A percentile compares a stretch with the other conserved stretches of the same genome.
phyloP scores from a whole-genome alignment of 164 flowering plant species.

The Warburgia ugandensis region DNA sequence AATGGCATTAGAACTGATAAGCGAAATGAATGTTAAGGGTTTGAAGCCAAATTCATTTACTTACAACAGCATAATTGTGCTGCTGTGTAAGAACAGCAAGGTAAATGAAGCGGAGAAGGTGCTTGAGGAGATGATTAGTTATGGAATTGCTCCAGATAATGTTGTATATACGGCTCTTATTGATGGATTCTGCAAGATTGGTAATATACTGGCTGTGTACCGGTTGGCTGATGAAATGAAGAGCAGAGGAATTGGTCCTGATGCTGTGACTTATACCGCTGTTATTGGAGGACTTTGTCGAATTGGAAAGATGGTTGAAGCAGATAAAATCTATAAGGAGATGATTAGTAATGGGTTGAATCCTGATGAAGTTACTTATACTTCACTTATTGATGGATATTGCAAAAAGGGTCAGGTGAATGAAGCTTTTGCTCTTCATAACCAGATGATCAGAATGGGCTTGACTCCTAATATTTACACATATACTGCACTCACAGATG shows the following conservation, averaged over 20 bases:
- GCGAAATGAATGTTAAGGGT: conserved; percentile 31
- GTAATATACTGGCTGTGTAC: conserved; percentile 37
- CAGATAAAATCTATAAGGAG: conserved; percentile 34
- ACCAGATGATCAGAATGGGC: conserved; percentile 21
- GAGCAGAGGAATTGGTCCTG: conserved; percentile 29
- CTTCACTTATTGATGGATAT: conserved; percentile 30
- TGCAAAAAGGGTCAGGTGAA: conserved; percentile 25
- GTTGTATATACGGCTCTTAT: conserved; percentile 44
- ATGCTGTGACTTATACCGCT: conserved; percentile 38
- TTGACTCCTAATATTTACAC: conserved; percentile 26
- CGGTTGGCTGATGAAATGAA: conserved; percentile 37
- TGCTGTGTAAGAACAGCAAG: conserved; percentile 25
- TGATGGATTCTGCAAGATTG: conserved; percentile 39
- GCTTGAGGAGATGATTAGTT: conserved; percentile 43
- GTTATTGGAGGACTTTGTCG: conserved; percentile 48
- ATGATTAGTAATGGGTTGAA: conserved; percentile 38
- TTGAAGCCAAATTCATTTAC: conserved; percentile 41
- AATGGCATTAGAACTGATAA: conserved; percentile 34
- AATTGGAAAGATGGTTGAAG: conserved; percentile 43
- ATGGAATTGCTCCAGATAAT: conserved; percentile 35
- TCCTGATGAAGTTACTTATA: conserved; percentile 27
- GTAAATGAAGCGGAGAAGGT: conserved; percentile 37
- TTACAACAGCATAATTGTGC: conserved; percentile 37
- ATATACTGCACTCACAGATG: conserved; percentile 26
- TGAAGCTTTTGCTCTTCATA: conserved; percentile 26